phyloP scores from a whole-genome alignment of 257 asterid species.

The Anisodus acutangulus region DNA sequence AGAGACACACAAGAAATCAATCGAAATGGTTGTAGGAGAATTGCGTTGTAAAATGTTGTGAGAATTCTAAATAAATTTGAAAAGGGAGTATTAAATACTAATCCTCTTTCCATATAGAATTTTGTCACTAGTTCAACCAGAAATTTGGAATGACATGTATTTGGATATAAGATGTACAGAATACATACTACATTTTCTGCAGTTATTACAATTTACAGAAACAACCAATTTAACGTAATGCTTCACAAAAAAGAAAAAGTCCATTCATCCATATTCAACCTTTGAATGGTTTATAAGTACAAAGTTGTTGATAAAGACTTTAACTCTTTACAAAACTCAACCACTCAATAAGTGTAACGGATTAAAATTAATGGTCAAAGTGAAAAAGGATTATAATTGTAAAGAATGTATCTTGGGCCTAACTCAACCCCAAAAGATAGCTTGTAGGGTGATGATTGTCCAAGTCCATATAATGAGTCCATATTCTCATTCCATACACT shows the following conservation, averaged over 20 bases:
- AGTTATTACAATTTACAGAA: background rate
- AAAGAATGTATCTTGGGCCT: no score
- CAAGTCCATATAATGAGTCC: no score
- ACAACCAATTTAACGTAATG: background rate
- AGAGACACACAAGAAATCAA: background rate
- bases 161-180: background rate
- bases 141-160: background rate
- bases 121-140: background rate
- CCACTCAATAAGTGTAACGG: background rate
- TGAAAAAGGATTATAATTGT: background rate
- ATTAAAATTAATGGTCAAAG: background rate
- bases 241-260: background rate
- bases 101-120: background rate
- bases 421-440: no score
- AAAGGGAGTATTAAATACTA: background rate
- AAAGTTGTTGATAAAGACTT: background rate
- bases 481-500: no score
- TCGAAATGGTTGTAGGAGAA: background rate
- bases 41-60: background rate
- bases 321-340: background rate
- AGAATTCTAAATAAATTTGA: background rate
- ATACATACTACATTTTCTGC: background rate
- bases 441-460: no score
- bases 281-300: background rate
- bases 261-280: background rate